Evolutionary conservation across 805 yeast genomes (phyloP).

Genomic region (Monosporozyma servazzii): DNA sequence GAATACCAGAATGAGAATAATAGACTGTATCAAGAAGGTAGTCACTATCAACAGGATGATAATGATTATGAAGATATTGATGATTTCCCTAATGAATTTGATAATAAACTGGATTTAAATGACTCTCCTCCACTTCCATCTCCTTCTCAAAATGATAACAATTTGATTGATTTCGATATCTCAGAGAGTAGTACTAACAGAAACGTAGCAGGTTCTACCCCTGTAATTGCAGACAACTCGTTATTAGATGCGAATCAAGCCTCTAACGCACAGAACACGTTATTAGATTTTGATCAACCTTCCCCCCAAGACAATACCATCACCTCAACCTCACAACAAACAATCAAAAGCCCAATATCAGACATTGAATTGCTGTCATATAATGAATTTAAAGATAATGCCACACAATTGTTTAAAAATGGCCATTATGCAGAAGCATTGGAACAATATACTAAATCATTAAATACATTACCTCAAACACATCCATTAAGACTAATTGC

Average conservation of each 20-base stretch:
- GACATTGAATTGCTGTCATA: slow-evolving; percentile 30
- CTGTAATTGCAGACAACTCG: background rate
- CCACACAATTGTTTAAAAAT: slow-evolving; percentile 54
- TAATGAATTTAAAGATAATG: slow-evolving; percentile 44
- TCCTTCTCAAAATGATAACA: background rate
- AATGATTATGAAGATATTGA: background rate
- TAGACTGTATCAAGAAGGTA: too few species aligned
- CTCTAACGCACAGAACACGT: background rate
- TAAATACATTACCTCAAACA: slow-evolving; percentile 47
- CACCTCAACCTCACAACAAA: background rate
- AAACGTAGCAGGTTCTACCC: background rate
- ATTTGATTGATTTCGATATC: slow-evolving; percentile 2
- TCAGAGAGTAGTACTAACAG: background rate
- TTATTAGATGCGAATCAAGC: slow-evolving; percentile 1
- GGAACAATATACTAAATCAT: slow-evolving; percentile 46
- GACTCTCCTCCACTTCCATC: background rate
- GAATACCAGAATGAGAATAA: too few species aligned
- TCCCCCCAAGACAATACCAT: background rate
- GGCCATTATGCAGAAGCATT: slow-evolving; percentile 76
- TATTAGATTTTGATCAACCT: slow-evolving; percentile 1
- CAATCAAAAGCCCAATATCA: slow-evolving; percentile 12
- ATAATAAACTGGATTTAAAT: background rate
- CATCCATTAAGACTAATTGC: slow-evolving; percentile 64
- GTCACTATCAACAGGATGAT: too few species aligned
- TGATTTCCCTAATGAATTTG: background rate